phyloP scores from a whole-genome alignment of 1,284 basidiomycete species.

The Flammula alnicola region DNA sequence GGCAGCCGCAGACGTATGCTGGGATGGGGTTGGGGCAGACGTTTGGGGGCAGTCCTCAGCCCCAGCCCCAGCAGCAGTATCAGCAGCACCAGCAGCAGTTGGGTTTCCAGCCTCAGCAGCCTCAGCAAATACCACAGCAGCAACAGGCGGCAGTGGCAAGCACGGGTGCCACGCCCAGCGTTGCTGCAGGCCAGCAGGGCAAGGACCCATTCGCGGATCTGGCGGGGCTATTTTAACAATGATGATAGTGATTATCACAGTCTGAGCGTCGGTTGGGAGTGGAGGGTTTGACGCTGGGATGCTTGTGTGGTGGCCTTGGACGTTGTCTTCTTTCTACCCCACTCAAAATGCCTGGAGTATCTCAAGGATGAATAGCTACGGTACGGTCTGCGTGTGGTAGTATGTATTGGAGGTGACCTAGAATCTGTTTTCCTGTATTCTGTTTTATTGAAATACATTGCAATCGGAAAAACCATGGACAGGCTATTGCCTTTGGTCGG shows the following conservation, averaged over 20 bases:
- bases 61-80: conserved; percentile 2
- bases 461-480: too few relatives aligned
- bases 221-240: conserved; percentile 66
- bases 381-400: too few relatives aligned
- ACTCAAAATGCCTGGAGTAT: too few relatives aligned
- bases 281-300: conserved; percentile 2
- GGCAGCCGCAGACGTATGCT: conserved; percentile 3
- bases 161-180: conserved; percentile 20
- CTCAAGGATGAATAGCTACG: too few relatives aligned
- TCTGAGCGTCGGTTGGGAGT: neutral
- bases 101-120: conserved; percentile 22
- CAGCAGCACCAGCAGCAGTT: conserved; percentile 24
- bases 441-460: neutral
- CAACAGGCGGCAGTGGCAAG: too few relatives aligned
- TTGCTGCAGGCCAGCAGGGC: conserved; percentile 38
- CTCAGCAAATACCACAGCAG: too few relatives aligned
- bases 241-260: neutral
- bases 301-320: too few relatives aligned
- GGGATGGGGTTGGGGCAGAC: conserved; percentile 4
- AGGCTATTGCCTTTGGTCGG: too few relatives aligned
- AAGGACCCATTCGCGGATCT: conserved; percentile 86
- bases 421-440: too few relatives aligned
- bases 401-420: too few relatives aligned
- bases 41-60: conserved; percentile 14
- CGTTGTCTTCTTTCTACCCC: neutral